A percentile compares a stretch with the other conserved stretches of the same genome.
phyloP scores from a whole-genome alignment of 768 basidiomycete genomes.

The Lactarius indigo region DNA sequence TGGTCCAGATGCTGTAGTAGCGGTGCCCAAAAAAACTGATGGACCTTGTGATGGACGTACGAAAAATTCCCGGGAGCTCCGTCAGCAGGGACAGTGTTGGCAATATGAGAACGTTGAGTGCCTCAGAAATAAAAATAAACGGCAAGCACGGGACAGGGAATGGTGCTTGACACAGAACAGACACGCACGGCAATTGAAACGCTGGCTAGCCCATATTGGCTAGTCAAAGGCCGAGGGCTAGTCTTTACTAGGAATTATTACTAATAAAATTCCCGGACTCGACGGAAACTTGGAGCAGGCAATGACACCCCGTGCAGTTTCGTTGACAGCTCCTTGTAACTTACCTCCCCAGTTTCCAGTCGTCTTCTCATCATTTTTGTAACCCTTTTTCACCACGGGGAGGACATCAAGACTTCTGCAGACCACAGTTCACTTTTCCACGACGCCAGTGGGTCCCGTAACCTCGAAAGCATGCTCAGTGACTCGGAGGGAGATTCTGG shows the following conservation, averaged over 20 bases:
- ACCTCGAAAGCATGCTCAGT: not conserved
- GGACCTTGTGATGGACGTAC: too few relatives aligned
- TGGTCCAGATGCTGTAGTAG: not conserved
- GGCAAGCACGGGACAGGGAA: not conserved
- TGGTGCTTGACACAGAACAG: not conserved
- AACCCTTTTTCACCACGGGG: not conserved
- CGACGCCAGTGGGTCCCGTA: not conserved
- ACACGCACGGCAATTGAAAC: not conserved
- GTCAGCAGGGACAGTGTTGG: not conserved
- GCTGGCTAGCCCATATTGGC: not conserved
- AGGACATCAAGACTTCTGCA: not conserved
- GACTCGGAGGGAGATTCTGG: not conserved
- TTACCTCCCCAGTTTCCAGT: not conserved
- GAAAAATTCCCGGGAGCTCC: not conserved
- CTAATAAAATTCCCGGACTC: not conserved
- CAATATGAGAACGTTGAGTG: not conserved
- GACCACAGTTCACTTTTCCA: not conserved
- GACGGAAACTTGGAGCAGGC: not conserved
- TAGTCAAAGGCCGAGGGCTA: not conserved
- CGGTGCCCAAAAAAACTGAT: not conserved
- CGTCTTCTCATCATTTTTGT: not conserved
- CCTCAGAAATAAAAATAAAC: not conserved
- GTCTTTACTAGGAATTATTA: not conserved
- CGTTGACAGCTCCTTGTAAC: not conserved
- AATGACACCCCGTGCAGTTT: not conserved